Evolutionary conservation across 1,284 basidiomycete genomes (phyloP), one percentile per base, ranked within the genome.

Genomic region (Schizopora paradoxa): DNA sequence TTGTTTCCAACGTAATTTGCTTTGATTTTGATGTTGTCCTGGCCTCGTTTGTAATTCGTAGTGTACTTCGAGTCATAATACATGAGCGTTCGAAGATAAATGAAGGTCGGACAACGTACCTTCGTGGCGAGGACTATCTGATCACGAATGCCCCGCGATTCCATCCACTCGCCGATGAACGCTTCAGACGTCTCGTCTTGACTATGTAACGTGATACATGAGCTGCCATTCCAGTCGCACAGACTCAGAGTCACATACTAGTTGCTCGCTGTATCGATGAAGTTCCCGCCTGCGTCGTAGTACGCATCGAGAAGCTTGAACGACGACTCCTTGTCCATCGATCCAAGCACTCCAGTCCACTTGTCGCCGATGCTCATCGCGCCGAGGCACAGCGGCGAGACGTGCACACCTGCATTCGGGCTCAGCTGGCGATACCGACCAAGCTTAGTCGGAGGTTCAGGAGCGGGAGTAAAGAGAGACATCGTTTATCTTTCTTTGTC

Each of bases 371-470:
- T 66, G 57, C 62, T 74, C 72, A 75, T 71, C 1, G 60, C 76
- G 8, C 78, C 78, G n/a, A 80, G 66, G 22, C 61, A 59, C 10
- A 78, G 55, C 0, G 76, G 76, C 0, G 75, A 77, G n/a, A 77
- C 74, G 32, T 68, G 69, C 14, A 77, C 55, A 4, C 72, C 66
- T 2, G 68, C 67, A 31, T 58, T 56, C 4, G 70, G 66, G 0
- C 70, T 65, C 13, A 78, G 63, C 4, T 58, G 55, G 14, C 76
- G 67, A 54, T 75, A 69, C 32, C 67, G 64, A 2, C 62, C 66
- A 18, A 77, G 66, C n/a, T 59, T 60, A 2, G 65, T 65, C 0
- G 51, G n/a, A 1, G 63, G 64, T 19, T 49, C 55, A 10, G 64
- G 56, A 5, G 55, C 45, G 3, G 54, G 43, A 5, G 28, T 6